Conservation (phyloP, 2,329 filamentous ascomycete genomes). For the Diaporthe citriasiana region DNA sequence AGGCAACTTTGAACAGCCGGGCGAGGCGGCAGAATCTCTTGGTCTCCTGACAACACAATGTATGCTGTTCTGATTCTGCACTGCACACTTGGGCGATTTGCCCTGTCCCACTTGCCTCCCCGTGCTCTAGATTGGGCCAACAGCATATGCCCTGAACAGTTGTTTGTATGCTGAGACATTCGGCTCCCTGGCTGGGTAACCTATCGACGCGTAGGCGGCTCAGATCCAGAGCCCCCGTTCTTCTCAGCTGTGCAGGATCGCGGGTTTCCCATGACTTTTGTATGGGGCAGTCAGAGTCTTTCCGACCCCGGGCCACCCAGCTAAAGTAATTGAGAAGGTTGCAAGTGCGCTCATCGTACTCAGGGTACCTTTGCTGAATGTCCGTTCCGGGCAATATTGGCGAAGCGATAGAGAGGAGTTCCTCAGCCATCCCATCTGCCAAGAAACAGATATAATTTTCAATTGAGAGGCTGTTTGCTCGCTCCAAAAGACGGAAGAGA, state of each 20-base stretch:
- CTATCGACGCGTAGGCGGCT: background rate
- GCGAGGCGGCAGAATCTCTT: background rate
- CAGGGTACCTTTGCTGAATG: background rate
- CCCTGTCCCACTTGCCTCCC: background rate
- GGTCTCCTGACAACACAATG: background rate
- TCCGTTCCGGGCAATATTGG: too few species aligned
- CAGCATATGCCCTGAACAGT: background rate
- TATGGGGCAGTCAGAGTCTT: background rate
- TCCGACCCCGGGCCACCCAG: background rate
- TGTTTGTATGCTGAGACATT: background rate
- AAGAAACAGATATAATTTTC: background rate
- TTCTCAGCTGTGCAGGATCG: too few species aligned
- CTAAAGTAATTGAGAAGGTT: background rate
- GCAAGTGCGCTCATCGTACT: background rate
- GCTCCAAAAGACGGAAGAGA: background rate
- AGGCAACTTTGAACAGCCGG: background rate
- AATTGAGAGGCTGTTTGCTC: too few species aligned
- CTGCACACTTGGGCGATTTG: background rate
- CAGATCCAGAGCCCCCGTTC: fast-evolving
- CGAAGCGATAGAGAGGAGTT: background rate
- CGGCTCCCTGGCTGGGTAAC: fast-evolving
- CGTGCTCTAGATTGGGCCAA: fast-evolving
- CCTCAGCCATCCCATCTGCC: background rate
- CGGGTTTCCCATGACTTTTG: background rate
- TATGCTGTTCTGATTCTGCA: background rate